Evolutionary conservation across 108 stramenopile genomes (phyloP), one percentile per base, ranked within the genome.

Genomic region (Fragilaria radians): DNA sequence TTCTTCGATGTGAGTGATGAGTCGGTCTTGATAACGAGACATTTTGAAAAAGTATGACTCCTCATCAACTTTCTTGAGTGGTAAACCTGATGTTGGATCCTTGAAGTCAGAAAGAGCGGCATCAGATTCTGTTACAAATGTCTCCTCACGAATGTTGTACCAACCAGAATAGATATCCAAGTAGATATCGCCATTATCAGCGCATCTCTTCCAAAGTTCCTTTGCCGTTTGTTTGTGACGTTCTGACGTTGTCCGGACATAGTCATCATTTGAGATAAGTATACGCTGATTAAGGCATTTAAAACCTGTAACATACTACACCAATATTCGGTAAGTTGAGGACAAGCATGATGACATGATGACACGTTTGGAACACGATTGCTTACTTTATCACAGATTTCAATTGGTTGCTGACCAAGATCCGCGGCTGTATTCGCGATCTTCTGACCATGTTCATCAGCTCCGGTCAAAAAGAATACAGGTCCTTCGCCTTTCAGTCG

Each of bases 381-480:
- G 57, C 85, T 11, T 50, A 87, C 85, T 80, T 78, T 82, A 72
- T 99, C 81, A 60, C 95, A 96, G 71, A 97, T 80, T 25, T 95
- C 93, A 61, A 93, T 92, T 21, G 98, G 96, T 45, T 71, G 61
- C 64, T 80, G 70, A 27, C 85, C 83, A 32, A 82, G 63, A 36
- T 74, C 74, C 46, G 80, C 95, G 5, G 97, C 98, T 23, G 94
- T 82, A 62, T 88, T 85, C 56, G 96, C 97, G 57, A 99, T 95
- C 82, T 99, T 99, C 67, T 99, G 96, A 0, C 98, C 98, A 62
- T 99, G 97, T 71, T 99, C 98, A 67, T 99, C 98, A 19, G 97
- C 79, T 34, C 98, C 98, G 5, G 97, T 97, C 22, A 96, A 83
- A 70, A 99, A 96, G 75, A 90, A 93, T 42, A 60, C 54, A 0